Evolutionary conservation across 352 stramenopile genomes (phyloP).

Genomic region (Pythium rhizo-oryzae): DNA sequence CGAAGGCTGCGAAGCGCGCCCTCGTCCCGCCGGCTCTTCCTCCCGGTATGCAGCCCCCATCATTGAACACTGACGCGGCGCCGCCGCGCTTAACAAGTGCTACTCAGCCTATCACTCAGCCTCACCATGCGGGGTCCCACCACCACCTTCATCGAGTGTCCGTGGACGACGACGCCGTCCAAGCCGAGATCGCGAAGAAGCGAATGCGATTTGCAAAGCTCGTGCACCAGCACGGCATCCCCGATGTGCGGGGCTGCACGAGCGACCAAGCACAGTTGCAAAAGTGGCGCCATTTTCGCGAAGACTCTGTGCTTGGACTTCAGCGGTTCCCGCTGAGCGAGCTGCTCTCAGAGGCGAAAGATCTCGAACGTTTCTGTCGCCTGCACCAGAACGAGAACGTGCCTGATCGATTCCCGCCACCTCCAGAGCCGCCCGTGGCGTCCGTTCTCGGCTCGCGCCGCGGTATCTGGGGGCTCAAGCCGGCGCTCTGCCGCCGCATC

Average conservation of each 20-base stretch:
- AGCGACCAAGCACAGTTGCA: conserved; percentile 48
- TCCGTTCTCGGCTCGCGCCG: conserved; percentile 72
- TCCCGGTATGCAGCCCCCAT: conserved; percentile 3
- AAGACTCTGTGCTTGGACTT: conserved; percentile 53
- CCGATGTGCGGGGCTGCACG: conserved; percentile 64
- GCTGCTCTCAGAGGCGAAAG: conserved; percentile 53
- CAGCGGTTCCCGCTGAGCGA: conserved; percentile 42
- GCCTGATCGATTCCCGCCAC: neutral
- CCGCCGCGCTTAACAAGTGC: neutral
- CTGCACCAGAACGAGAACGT: neutral
- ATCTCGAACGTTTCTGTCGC: conserved; percentile 68
- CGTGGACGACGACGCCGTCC: conserved; percentile 10
- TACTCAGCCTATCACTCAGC: neutral
- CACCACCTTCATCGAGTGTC: neutral
- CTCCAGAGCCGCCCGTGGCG: conserved; percentile 26
- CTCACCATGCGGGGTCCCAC: neutral
- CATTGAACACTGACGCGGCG: neutral
- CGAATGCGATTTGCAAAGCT: conserved; percentile 81
- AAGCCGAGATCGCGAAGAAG: conserved; percentile 27
- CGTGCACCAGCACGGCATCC: conserved; percentile 77
- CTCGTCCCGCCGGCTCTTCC: conserved; percentile 9
- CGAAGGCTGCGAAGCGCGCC: conserved; percentile 5
- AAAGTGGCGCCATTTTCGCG: conserved; percentile 83
- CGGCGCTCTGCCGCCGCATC: conserved; percentile 59
- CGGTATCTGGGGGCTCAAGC: conserved; percentile 62